A percentile compares a stretch with the other conserved stretches of the same genome.
These are phyloP conservation scores for Leishmania aethiopica DNA, from an alignment of 208 protist species.

Conservation along the genomic window DNA sequence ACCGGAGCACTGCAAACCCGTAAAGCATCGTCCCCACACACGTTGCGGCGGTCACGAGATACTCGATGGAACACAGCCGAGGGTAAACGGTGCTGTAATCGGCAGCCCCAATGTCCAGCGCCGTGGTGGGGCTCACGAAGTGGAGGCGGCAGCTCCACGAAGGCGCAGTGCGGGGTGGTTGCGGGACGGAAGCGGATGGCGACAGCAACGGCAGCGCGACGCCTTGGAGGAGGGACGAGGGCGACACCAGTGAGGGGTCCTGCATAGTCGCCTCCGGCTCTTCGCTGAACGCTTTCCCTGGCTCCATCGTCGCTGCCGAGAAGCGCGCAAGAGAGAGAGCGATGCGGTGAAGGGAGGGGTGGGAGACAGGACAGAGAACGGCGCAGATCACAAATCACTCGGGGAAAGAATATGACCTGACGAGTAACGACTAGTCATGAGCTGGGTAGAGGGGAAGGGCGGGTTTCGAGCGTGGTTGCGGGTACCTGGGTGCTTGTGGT, in stretches of 20 bases:
- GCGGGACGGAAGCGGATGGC: neutral
- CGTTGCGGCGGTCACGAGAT: neutral
- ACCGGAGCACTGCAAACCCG: neutral
- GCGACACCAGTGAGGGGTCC: neutral
- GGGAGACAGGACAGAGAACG: neutral
- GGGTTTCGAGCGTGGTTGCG: too few species aligned
- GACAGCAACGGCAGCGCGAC: neutral
- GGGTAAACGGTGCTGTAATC: neutral
- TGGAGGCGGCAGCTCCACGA: neutral
- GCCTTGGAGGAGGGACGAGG: neutral
- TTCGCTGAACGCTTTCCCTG: neutral
- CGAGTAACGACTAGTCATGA: neutral
- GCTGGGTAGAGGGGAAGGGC: too few species aligned
- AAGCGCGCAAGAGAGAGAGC: neutral
- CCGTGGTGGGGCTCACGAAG: constrained; percentile 9
- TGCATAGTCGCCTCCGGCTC: neutral
- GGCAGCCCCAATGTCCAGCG: constrained; percentile 2
- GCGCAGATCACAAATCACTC: neutral
- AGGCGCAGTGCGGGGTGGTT: neutral
- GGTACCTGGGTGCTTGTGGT: too few species aligned
- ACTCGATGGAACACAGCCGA: constrained; percentile 11
- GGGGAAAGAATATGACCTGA: neutral
- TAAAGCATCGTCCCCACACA: neutral
- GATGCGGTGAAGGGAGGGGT: too few species aligned
- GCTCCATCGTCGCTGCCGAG: neutral